These are phyloP conservation scores for Hypoxylon rubiginosum DNA, from an alignment of 2,329 filamentous ascomycete genomes.

Conservation along the genomic window DNA sequence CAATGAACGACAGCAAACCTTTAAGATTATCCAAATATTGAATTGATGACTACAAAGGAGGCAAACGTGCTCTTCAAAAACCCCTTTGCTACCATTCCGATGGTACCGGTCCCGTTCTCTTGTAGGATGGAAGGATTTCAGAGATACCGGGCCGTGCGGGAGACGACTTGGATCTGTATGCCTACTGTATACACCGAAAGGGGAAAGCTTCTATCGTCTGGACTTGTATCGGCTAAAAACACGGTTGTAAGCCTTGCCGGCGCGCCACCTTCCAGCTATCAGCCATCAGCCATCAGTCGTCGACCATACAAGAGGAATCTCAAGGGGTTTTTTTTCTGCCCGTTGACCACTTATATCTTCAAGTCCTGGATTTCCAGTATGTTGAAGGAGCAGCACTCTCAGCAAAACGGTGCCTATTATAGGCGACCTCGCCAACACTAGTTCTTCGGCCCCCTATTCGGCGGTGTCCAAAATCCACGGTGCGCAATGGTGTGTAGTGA, in stretches of 20 bases:
- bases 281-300: neutral
- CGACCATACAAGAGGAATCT: slow-evolving; percentile 3
- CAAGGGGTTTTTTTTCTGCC: neutral
- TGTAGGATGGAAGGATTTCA: slow-evolving; percentile 31
- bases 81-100: slow-evolving; percentile 11
- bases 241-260: slow-evolving; percentile 27
- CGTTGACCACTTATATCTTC: neutral
- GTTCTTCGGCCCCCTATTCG: slow-evolving; percentile 5
- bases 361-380: neutral
- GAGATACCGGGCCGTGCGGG: slow-evolving; percentile 20
- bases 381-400: neutral
- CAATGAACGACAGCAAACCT: neutral
- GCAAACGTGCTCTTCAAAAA: neutral
- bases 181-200: slow-evolving; percentile 1
- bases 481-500: slow-evolving; percentile 2
- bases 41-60: neutral
- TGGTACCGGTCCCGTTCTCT: slow-evolving; percentile 14
- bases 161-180: slow-evolving; percentile 7
- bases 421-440: slow-evolving; percentile 12
- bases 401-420: slow-evolving; percentile 2
- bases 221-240: slow-evolving; percentile 31
- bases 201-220: slow-evolving; percentile 15
- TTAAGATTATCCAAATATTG: neutral
- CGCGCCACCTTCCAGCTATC: slow-evolving; percentile 13
- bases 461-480: slow-evolving; percentile 1